Evolutionary conservation across 345 rosid genomes (phyloP).

Genomic region (Linum tenue): DNA sequence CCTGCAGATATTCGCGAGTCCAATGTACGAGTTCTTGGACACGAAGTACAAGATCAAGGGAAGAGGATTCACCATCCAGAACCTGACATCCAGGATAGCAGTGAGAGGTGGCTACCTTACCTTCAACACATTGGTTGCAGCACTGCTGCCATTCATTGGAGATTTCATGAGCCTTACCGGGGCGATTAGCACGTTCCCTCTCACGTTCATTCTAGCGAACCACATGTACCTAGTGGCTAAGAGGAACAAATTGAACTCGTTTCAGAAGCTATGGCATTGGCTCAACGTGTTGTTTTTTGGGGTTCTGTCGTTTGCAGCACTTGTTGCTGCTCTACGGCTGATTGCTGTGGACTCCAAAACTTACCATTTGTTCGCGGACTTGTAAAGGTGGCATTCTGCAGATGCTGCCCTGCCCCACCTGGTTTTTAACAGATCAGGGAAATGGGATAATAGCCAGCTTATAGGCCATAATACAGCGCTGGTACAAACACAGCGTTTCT

Average conservation of each 20-base stretch:
- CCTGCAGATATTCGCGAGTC: constrained; percentile 21
- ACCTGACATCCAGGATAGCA: constrained; percentile 12
- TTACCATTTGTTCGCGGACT: constrained; percentile 22
- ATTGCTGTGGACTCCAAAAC: constrained; percentile 12
- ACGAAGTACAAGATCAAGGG: constrained; percentile 22
- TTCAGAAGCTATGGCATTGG: constrained; percentile 25
- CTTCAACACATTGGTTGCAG: constrained; percentile 18
- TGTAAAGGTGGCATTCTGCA: not conserved
- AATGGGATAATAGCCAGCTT: no score
- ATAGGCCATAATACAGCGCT: no score
- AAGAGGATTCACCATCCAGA: constrained; percentile 13
- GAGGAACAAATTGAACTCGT: not conserved
- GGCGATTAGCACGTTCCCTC: constrained; percentile 24
- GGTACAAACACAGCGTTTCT: no score
- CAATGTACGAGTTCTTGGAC: constrained; percentile 29
- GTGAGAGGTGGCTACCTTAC: constrained; percentile 15
- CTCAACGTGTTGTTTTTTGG: constrained; percentile 16
- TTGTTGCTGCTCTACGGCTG: constrained; percentile 14
- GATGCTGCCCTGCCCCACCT: no score
- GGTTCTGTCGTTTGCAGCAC: constrained; percentile 16
- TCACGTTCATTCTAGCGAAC: constrained; percentile 14
- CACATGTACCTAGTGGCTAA: not conserved
- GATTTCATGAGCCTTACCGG: constrained; percentile 29
- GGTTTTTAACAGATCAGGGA: no score
- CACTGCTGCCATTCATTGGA: constrained; percentile 36